Evolutionary conservation across 2,329 filamentous ascomycete genomes (phyloP), one percentile per base, ranked within the genome.

Genomic region (Ilyonectria destructans): DNA sequence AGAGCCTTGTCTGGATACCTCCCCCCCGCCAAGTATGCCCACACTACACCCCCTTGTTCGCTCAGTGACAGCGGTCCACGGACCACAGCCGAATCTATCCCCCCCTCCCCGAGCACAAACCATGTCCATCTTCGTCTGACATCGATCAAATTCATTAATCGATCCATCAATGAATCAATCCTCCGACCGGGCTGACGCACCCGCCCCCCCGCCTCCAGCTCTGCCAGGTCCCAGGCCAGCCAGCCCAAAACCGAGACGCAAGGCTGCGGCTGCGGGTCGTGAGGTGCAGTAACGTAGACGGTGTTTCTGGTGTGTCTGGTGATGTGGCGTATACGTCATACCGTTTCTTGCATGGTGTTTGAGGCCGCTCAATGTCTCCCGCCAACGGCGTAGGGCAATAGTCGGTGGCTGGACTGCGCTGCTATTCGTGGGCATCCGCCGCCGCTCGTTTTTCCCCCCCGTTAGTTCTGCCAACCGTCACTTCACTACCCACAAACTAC

Each of bases 311-410:
- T 57, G 31, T 59, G 58, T 66, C 56, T 64, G 31, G 31, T 43
- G 48, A 21, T 65, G 71, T 69, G 71, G 73, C 73, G 69, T 58
- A 58, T 60, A 58, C 69, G 64, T 65, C 57, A 64, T 62, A 63
- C 57, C 62, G 63, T 72, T 68, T 51, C 69, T 55, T 75, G 72
- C 71, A 72, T 74, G 67, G 61, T 58, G 63, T 68, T 68, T 56
- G 60, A 74, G 65, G 62, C 69, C 62, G 64, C 65, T 72, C 64
- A 54, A 56, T 23, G 70, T 67, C 40, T 62, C 48, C 60, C 58
- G 43, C 59, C 59, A 63, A 58, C 49, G 62, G 49, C 55, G 17
- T 40, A 65, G 29, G 21, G 26, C 46, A 57, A 60, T 59, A 65
- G 56, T 54, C 48, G 37, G 48, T 48, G 15, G 21, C 48, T 35